Percentiles rank a stretch among this genome's conserved stretches.
Conservation (phyloP, 352 stramenopile genomes). For the Globisporangium yorkense region DNA sequence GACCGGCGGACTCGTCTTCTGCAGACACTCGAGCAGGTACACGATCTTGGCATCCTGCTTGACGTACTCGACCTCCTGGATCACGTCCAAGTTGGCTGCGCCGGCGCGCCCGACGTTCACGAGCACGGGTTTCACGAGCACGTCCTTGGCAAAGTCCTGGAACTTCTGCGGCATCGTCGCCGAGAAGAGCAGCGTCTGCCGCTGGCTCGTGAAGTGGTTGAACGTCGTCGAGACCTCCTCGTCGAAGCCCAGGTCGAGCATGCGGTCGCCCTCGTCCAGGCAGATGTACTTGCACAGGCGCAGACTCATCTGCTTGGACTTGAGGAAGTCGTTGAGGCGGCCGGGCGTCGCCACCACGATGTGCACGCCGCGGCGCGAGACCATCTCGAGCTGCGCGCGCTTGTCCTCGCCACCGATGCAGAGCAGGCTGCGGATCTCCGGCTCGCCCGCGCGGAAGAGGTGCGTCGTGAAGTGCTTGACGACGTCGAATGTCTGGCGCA, state of each 20-base stretch:
- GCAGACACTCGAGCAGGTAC: slow-evolving; percentile 97
- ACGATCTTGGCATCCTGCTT: slow-evolving; percentile 99
- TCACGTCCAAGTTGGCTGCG: slow-evolving; percentile 98
- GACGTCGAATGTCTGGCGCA: slow-evolving; percentile 97
- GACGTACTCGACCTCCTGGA: slow-evolving; percentile 99
- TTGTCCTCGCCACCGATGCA: slow-evolving; percentile 96
- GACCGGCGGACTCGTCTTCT: slow-evolving; percentile 98
- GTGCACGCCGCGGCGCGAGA: slow-evolving; percentile 90
- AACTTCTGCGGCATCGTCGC: slow-evolving; percentile 99
- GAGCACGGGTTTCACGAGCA: slow-evolving; percentile 94
- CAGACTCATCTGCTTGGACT: slow-evolving; percentile 92
- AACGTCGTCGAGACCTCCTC: slow-evolving; percentile 95
- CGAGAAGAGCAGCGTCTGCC: slow-evolving; percentile 97
- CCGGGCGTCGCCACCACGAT: slow-evolving; percentile 97
- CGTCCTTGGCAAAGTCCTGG: slow-evolving; percentile 97
- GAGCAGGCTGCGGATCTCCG: slow-evolving; percentile 88
- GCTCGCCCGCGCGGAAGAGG: slow-evolving; percentile 63
- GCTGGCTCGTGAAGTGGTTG: slow-evolving; percentile 96
- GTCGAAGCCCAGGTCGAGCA: slow-evolving; percentile 95
- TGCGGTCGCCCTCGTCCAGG: slow-evolving; percentile 97
- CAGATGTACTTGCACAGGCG: slow-evolving; percentile 96
- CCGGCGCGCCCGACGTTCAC: slow-evolving; percentile 98
- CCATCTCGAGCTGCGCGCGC: slow-evolving; percentile 86
- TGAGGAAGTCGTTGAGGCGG: slow-evolving; percentile 95
- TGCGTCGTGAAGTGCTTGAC: slow-evolving; percentile 91